phyloP scores from a whole-genome alignment of 108 stramenopile genomes.

The Cyclotella kingstonii region DNA sequence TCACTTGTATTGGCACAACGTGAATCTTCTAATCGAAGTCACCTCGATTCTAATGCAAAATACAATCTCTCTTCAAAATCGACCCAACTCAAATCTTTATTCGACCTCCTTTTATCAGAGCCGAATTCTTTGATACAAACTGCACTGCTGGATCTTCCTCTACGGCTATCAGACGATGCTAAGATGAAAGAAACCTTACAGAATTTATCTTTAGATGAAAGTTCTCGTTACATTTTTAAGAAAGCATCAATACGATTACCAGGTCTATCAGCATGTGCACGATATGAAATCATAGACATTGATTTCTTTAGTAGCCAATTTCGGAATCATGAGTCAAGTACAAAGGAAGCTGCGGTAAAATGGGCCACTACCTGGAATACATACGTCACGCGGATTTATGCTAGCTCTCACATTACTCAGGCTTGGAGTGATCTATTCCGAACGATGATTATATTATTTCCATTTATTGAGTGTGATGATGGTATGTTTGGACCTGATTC shows the following conservation, averaged over 20 bases:
- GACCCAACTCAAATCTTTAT: conserved; percentile 19
- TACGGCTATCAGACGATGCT: conserved; percentile 28
- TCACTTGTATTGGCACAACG: conserved; percentile 7
- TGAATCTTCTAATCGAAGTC: not conserved
- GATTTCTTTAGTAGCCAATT: conserved; percentile 23
- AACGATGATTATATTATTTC: conserved; percentile 41
- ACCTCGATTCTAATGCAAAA: conserved; percentile 4
- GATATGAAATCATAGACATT: conserved; percentile 49
- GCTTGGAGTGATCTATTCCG: conserved; percentile 44
- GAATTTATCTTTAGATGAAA: conserved; percentile 26
- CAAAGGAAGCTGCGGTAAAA: conserved; percentile 17
- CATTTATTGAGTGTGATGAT: conserved; percentile 12
- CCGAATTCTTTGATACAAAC: conserved; percentile 32
- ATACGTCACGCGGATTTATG: conserved; percentile 41
- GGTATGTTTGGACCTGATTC: not conserved
- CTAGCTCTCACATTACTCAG: conserved; percentile 49
- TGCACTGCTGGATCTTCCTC: conserved; percentile 32
- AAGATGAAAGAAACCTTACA: conserved; percentile 37
- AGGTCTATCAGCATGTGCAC: conserved; percentile 46
- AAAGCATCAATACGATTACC: conserved; percentile 22
- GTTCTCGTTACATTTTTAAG: conserved; percentile 44
- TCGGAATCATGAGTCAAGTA: conserved; percentile 1
- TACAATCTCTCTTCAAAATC: conserved; percentile 16
- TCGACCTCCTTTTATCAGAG: conserved; percentile 40
- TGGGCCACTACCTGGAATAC: conserved; percentile 65